These are phyloP conservation scores for Gardenia jasminoides DNA, from an alignment of 257 asterid genomes.

Conservation along the genomic window DNA sequence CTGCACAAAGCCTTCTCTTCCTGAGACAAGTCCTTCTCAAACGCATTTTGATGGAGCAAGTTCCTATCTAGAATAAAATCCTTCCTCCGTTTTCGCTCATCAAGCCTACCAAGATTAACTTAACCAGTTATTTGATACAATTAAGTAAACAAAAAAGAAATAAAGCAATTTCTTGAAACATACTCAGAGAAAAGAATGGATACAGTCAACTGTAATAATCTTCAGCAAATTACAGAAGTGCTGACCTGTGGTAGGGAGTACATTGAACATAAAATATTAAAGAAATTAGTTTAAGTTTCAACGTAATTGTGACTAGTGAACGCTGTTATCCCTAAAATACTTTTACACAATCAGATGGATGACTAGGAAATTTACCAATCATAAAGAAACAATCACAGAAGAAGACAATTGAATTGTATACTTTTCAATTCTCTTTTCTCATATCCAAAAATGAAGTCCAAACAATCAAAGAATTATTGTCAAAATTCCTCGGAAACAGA, in stretches of 20 bases:
- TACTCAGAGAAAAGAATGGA: not conserved
- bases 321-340: not conserved
- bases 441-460: not conserved
- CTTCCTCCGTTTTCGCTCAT: constrained; percentile 82
- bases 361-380: not conserved
- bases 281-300: not conserved
- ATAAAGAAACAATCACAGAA: not conserved
- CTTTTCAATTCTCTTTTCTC: not conserved
- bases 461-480: not conserved
- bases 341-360: not conserved
- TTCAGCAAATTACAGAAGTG: not conserved
- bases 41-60: constrained; percentile 57
- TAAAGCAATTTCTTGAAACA: not conserved
- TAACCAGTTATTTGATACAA: constrained; percentile 7
- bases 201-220: not conserved
- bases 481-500: not conserved
- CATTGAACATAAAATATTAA: not conserved
- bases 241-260: not conserved
- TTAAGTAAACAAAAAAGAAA: not conserved
- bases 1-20: constrained; percentile 68
- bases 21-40: constrained; percentile 47
- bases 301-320: not conserved
- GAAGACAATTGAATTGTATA: not conserved
- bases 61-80: constrained; percentile 73
- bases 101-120: constrained; percentile 55